Conservation (phyloP, 2,329 filamentous ascomycete species). For the Cercospora nicotianae region DNA sequence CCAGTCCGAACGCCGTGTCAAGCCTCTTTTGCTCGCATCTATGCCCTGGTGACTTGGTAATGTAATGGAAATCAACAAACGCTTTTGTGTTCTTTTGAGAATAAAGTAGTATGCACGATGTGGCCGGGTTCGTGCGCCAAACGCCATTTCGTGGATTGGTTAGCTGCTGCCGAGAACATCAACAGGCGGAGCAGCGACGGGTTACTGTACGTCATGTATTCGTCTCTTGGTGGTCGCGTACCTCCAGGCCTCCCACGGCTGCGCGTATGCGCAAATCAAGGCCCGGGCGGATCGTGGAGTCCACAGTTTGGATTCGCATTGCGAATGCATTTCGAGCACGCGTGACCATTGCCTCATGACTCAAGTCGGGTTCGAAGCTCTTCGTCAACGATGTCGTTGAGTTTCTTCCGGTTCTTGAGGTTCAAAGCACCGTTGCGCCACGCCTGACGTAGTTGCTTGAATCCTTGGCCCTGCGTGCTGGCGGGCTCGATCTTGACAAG, state of each 20-base stretch:
- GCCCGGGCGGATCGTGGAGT: not conserved
- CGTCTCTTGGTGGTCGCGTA: not conserved
- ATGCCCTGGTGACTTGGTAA: conserved; percentile 3
- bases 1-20: not conserved
- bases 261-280: not conserved
- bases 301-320: not conserved
- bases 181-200: conserved; percentile 2
- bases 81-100: conserved; percentile 13
- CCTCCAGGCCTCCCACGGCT: not conserved
- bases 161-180: conserved; percentile 9
- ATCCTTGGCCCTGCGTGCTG: conserved; percentile 45
- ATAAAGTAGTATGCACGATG: conserved; percentile 4
- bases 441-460: conserved; percentile 53
- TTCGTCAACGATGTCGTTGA: conserved; percentile 54
- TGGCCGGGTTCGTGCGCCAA: not conserved
- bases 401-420: conserved; percentile 58
- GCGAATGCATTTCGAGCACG: not conserved
- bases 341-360: conserved; percentile 8
- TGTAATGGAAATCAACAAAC: not conserved
- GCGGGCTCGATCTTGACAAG: conserved; percentile 53
- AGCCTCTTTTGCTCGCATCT: conserved; percentile 7
- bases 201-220: not conserved
- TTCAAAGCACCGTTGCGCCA: conserved; percentile 58
- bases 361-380: conserved; percentile 56
- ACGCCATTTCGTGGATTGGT: conserved; percentile 8